Percentiles rank a stretch among this genome's conserved stretches.
phyloP scores from a whole-genome alignment of 2,329 filamentous ascomycete species.

The Pezicula carpinea region DNA sequence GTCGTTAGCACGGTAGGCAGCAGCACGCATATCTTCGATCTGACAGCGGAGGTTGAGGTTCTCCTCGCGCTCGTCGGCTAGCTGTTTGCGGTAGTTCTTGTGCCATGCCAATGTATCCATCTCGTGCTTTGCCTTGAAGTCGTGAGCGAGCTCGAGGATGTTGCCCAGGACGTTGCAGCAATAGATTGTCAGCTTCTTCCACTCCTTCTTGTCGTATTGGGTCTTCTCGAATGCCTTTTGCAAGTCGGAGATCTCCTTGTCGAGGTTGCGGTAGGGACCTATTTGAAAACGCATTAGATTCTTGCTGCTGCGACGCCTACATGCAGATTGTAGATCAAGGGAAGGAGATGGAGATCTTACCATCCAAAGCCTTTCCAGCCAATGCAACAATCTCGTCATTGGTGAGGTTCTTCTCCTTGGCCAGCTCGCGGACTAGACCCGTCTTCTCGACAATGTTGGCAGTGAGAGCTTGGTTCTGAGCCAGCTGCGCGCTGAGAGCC shows the following conservation, averaged over 20 bases:
- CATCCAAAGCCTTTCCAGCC: slow-evolving; percentile 51
- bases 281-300: slow-evolving; percentile 8
- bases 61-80: slow-evolving; percentile 61
- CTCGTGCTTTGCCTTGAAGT: slow-evolving; percentile 60
- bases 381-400: slow-evolving; percentile 56
- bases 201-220: slow-evolving; percentile 55
- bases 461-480: slow-evolving; percentile 51
- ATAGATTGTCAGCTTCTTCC: slow-evolving; percentile 48
- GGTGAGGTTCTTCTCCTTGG: slow-evolving; percentile 44
- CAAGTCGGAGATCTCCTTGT: slow-evolving; percentile 56
- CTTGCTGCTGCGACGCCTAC: background rate
- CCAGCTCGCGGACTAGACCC: slow-evolving; percentile 55
- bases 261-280: slow-evolving; percentile 57
- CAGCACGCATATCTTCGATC: slow-evolving; percentile 62
- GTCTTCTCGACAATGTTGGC: slow-evolving; percentile 62
- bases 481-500: slow-evolving; percentile 40
- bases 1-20: slow-evolving; percentile 54
- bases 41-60: slow-evolving; percentile 59
- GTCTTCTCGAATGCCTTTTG: slow-evolving; percentile 58
- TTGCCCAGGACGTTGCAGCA: slow-evolving; percentile 53
- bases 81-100: slow-evolving; percentile 59
- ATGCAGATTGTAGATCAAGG: background rate
- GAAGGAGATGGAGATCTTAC: slow-evolving; percentile 37
- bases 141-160: slow-evolving; percentile 60
- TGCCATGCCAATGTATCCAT: slow-evolving; percentile 60